A percentile compares a stretch with the other conserved stretches of the same genome.
Evolutionary conservation across 176 grass and related monocot species (phyloP).

Genomic region (Hordeum vulgare): MorexV3_pseudomolecules_assembly NC_058520.1:581693654-581694153

Average conservation of each 20-base stretch:
- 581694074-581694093: neutral
- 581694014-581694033: neutral
- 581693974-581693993: neutral
- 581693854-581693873: neutral
- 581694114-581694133: neutral
- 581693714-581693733: neutral
- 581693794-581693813: neutral
- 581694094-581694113: neutral
- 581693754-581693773: neutral
- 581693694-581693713: neutral
- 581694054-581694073: neutral
- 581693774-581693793: slow-evolving; percentile 7
- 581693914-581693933: neutral
- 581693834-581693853: neutral
- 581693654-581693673: neutral
- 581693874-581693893: neutral
- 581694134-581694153: neutral
- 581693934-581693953: neutral
- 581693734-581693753: neutral
- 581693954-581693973: neutral
- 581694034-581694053: neutral
- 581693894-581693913: neutral
- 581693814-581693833: neutral
- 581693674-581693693: neutral
- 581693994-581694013: neutral